Evolutionary conservation across 2,329 filamentous ascomycete genomes (phyloP).

Genomic region (Aspergillus pseudoterreus): DNA sequence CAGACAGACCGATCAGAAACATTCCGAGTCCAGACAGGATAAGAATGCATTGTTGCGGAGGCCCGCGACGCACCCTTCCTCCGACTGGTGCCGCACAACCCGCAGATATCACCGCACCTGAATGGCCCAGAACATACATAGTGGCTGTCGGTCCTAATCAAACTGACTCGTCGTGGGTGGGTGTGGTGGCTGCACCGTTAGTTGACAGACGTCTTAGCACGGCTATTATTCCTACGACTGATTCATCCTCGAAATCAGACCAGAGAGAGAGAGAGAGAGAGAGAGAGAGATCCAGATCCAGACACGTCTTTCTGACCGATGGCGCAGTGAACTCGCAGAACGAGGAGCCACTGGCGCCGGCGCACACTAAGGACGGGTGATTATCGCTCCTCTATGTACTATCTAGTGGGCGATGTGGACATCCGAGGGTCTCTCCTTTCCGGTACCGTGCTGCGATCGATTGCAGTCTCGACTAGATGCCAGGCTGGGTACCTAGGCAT

Average conservation of each 20-base stretch:
- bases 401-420: background rate
- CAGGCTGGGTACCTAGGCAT: too few species aligned
- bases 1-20: background rate
- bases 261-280: too few species aligned
- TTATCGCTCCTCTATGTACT: conserved; percentile 10
- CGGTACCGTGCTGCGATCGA: background rate
- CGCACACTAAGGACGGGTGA: conserved; percentile 14
- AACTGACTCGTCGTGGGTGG: conserved; percentile 7
- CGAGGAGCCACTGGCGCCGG: conserved; percentile 6
- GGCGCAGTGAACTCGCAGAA: too few species aligned
- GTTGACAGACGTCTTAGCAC: too few species aligned
- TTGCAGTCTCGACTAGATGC: too few species aligned
- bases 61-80: background rate
- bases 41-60: background rate
- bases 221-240: too few species aligned
- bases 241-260: background rate
- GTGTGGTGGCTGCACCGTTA: background rate
- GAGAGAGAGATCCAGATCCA: too few species aligned
- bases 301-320: background rate
- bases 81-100: background rate
- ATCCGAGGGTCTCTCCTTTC: background rate
- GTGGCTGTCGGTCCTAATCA: conserved; percentile 9
- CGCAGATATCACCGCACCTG: conserved; percentile 3
- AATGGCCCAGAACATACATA: conserved; percentile 5
- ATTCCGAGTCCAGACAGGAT: background rate